Conservation (phyloP, 306 rosid genomes). For the Cucurbita moschata region DNA sequence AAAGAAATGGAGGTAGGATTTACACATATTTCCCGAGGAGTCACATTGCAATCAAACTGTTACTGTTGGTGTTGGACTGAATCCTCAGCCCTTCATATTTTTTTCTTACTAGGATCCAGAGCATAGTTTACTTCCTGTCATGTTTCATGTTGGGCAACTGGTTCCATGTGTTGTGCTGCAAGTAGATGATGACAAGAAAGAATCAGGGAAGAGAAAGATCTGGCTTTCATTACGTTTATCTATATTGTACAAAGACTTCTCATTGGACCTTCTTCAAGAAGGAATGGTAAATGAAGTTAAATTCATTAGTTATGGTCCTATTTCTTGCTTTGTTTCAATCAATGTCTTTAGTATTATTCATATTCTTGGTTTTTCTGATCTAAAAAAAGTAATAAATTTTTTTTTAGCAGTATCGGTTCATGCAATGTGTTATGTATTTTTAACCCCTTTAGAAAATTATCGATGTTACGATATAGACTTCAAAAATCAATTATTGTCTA, state of each 20-base stretch:
- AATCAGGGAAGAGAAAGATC: conserved; percentile 61
- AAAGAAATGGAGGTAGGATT: conserved; percentile 33
- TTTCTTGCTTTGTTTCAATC: background rate
- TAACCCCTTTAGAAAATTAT: background rate
- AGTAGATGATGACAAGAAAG: conserved; percentile 69
- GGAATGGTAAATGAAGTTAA: conserved; percentile 59
- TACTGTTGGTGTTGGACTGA: background rate
- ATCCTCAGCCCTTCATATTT: conserved; percentile 1
- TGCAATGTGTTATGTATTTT: background rate
- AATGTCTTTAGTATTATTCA: background rate
- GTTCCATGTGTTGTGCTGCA: conserved; percentile 69
- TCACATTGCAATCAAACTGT: background rate
- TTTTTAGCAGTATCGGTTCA: background rate
- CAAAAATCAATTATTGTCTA: background rate
- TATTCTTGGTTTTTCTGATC: background rate
- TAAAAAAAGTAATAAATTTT: background rate
- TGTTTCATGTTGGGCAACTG: conserved; percentile 59
- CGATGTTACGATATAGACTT: background rate
- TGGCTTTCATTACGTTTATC: conserved; percentile 95
- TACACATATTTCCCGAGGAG: background rate
- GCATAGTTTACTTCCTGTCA: conserved; percentile 35
- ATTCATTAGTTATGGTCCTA: background rate
- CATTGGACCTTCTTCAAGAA: conserved; percentile 65
- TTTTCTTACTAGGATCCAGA: conserved; percentile 36
- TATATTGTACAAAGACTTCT: conserved; percentile 54